Conservation (phyloP, 2,329 filamentous ascomycete species). For the Colletotrichum incanum region DNA sequence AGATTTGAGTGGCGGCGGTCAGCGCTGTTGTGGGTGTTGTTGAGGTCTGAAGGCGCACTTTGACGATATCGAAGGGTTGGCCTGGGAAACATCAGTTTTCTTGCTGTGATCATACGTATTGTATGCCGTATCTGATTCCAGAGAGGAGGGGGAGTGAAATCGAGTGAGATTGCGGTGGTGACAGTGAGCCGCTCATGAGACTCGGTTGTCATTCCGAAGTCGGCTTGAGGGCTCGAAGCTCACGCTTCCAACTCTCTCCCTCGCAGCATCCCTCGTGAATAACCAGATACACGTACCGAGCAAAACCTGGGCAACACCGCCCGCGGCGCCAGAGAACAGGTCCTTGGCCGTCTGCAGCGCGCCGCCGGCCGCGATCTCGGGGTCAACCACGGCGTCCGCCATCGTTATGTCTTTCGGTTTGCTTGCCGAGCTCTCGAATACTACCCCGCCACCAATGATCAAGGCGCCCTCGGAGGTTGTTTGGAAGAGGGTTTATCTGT, state of each 20-base stretch:
- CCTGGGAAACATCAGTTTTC: slow-evolving; percentile 59
- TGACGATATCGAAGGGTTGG: slow-evolving; percentile 91
- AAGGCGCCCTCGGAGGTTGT: neutral
- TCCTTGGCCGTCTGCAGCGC: slow-evolving; percentile 84
- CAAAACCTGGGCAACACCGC: slow-evolving; percentile 93
- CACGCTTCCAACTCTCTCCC: slow-evolving; percentile 21
- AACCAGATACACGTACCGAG: slow-evolving; percentile 74
- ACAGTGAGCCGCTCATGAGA: slow-evolving; percentile 78
- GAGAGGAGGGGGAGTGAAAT: neutral
- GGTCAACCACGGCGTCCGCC: slow-evolving; percentile 39
- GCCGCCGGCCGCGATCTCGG: slow-evolving; percentile 47
- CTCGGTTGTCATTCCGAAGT: slow-evolving; percentile 98
- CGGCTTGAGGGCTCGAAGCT: slow-evolving; percentile 80
- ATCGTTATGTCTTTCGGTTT: slow-evolving; percentile 20
- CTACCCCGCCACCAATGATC: slow-evolving; percentile 34
- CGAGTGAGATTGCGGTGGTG: slow-evolving; percentile 74
- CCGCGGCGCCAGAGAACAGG: slow-evolving; percentile 89
- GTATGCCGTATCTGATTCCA: no score
- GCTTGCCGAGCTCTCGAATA: slow-evolving; percentile 10
- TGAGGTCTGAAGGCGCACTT: slow-evolving; percentile 95
- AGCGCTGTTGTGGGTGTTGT: slow-evolving; percentile 85
- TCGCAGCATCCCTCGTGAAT: neutral
- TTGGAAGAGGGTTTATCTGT: neutral
- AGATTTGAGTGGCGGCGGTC: slow-evolving; percentile 86
- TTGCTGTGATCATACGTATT: rapidly evolving